Percentiles rank a stretch among this genome's conserved stretches.
Conservation (phyloP, 2,329 filamentous ascomycete species). For the Coniochaeta sp. region DNA sequence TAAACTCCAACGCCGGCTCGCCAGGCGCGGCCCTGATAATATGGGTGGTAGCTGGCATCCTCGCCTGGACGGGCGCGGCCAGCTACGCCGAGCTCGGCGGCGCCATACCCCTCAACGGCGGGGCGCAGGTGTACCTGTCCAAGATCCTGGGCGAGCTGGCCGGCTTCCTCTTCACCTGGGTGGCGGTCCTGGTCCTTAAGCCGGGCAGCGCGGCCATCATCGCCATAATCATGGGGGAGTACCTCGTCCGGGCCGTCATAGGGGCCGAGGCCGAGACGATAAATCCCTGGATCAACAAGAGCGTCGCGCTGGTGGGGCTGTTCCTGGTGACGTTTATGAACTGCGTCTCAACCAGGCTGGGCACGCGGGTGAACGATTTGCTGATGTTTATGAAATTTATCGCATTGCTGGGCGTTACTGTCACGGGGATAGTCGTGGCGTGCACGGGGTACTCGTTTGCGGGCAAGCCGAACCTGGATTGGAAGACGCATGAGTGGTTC, state of each 20-base stretch:
- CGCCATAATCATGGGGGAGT: slow-evolving; percentile 96
- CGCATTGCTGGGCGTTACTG: slow-evolving; percentile 75
- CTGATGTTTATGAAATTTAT: slow-evolving; percentile 98
- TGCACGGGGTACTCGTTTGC: slow-evolving; percentile 73
- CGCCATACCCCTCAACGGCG: slow-evolving; percentile 91
- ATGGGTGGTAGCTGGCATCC: slow-evolving; percentile 81
- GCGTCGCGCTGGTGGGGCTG: slow-evolving; percentile 71
- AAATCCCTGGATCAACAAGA: slow-evolving; percentile 85
- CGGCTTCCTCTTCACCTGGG: slow-evolving; percentile 95
- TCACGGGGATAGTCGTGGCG: slow-evolving; percentile 85
- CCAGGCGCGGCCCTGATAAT: slow-evolving; percentile 85
- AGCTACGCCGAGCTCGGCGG: slow-evolving; percentile 95
- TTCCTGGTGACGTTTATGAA: slow-evolving; percentile 75
- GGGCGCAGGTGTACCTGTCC: slow-evolving; percentile 84
- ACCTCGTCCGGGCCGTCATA: slow-evolving; percentile 80
- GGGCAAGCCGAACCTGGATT: slow-evolving; percentile 69
- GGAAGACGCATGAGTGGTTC: slow-evolving; percentile 87
- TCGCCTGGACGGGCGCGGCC: slow-evolving; percentile 93
- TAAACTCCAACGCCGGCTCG: slow-evolving; percentile 85
- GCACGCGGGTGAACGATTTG: slow-evolving; percentile 78
- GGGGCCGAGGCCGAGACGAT: slow-evolving; percentile 78
- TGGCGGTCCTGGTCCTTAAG: slow-evolving; percentile 87
- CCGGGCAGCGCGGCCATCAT: slow-evolving; percentile 92
- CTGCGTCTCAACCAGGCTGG: slow-evolving; percentile 82
- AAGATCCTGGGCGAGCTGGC: slow-evolving; percentile 94